Evolutionary conservation across 306 rosid genomes (phyloP), one percentile per base, ranked within the genome.

Genomic region (Cyamopsis tetragonoloba): DNA sequence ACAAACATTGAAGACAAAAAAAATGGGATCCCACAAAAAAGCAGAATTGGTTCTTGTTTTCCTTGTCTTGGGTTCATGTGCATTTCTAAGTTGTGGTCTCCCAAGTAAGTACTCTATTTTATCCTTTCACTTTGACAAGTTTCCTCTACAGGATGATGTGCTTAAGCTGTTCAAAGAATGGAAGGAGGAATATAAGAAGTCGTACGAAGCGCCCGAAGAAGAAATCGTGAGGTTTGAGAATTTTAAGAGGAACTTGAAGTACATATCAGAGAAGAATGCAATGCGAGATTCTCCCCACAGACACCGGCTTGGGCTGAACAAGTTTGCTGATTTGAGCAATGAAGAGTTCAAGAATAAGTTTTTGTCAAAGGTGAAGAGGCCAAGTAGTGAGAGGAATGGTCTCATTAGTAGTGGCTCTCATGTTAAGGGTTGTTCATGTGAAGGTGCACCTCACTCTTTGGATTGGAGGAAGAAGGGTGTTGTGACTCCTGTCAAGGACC

Each of bases 381-480:
- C 95, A 2, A 3, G 20, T 22, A 64, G 23, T 47, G 78, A 58
- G 80, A 63, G 77, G 10, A 58, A 31, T 12, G 10, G 35, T 26
- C 28, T 43, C 23, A 35, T 23, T 9, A 70, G 59, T 8, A 41
- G 65, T 38, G 79, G 20, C 43, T 28, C 80, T 79, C 31, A 10
- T 73, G 35, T n/a, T 7, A 76, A 47, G 64, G 27, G 50, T 43
- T 68, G 34, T 9, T 80, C 86, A 0, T 81, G 83, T 64, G 87
- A 83, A 48, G 82, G 76, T 53, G 84, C 80, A 3, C 86, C 97
- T 85, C 55, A 81, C 2, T 46, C 87, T 51, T 74, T 85, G 50
- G 92, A 87, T 82, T 90, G 97, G 97, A 85, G 95, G 81, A 87
- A 84, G 63, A 82, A 49, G 32, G 97, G 95, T 6, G 81, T 22